Evolutionary conservation across 73 alveolate species (phyloP).

Genomic region (Paramecium biaurelia): DNA sequence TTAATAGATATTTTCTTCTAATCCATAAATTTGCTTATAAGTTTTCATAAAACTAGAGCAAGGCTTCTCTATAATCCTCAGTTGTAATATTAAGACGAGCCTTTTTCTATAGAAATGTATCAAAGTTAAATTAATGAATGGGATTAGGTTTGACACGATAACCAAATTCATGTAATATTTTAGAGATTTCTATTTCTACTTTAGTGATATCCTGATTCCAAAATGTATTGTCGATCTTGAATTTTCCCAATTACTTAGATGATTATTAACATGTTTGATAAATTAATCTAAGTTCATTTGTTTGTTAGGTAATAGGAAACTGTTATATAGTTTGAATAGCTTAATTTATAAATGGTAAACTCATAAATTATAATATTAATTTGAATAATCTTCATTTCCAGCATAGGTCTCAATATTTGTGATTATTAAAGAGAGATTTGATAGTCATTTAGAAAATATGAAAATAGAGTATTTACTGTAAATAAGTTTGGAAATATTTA

Average conservation of each 20-base stretch:
- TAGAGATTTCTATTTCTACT: slow-evolving; percentile 38
- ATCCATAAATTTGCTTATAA: not conserved
- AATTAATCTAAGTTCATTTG: not conserved
- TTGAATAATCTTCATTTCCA: not conserved
- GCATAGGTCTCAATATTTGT: not conserved
- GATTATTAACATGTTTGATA: not conserved
- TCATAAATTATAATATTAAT: not conserved
- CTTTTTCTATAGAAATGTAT: not conserved
- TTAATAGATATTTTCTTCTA: not conserved
- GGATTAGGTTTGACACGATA: slow-evolving; percentile 1
- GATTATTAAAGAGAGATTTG: not conserved
- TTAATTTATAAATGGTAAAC: slow-evolving; percentile 30
- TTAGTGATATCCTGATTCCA: slow-evolving; percentile 47
- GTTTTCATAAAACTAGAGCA: slow-evolving; percentile 30
- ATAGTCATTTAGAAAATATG: not conserved
- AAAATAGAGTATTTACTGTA: too few relatives aligned
- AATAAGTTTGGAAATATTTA: too few relatives aligned
- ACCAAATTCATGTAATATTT: not conserved
- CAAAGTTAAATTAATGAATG: not conserved
- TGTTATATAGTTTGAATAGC: slow-evolving; percentile 38
- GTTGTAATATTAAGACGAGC: not conserved
- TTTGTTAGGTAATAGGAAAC: slow-evolving; percentile 21
- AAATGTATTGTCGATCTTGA: not conserved
- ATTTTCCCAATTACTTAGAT: not conserved
- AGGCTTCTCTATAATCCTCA: slow-evolving; percentile 14